Base-by-base conservation (phyloP, 495 filamentous ascomycete genomes). In the Wilcoxina mikolae region DNA sequence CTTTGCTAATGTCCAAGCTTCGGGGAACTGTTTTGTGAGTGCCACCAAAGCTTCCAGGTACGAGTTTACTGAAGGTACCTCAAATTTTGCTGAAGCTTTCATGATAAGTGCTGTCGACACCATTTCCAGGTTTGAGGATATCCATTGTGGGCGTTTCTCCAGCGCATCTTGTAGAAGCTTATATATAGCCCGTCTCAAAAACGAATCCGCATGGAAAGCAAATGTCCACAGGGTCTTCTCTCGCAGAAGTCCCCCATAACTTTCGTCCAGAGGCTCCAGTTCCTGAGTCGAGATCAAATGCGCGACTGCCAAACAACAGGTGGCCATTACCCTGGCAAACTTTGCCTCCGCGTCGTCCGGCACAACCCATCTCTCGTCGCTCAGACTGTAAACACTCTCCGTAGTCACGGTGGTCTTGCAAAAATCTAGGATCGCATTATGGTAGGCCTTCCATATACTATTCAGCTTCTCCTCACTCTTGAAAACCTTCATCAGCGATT, bases 291-390 rank as follows among this genome's bases (percentile, higher is more conserved):
- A 43, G 10, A 54, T 43, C 4, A 54, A n/a, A 2, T 28, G 9
- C 5, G 49, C 49, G 17, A 52, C 49, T n/a, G 9, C 27, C 12
- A 49, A 29, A n/a, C 7, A 10, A 58, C 75, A 78, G 18, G 80
- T 78, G 15, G 79, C 79, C 20, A 87, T 75, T 3, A 94, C 86
- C 53, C 91, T 75, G 26, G 78, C 74, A 68, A 93, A 91, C 61
- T 94, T 95, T 1, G 80, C 78, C 53, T 84, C 73, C 0, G 84
- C 78, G 61, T 99, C 91, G 59, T 95, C 89, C 10, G 81, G 71
- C 55, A 80, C 90, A 25, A 83, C 80, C 4, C 79, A 85, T 50
- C 88, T 76, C 67, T 89, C 82, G 66, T 96, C 93, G 64, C 88
- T 95, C 44, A 99, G 71, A 0, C 87, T 91, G 24, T 79, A 72